Percentiles rank a stretch among this genome's conserved stretches.
Conservation (phyloP, 2,329 filamentous ascomycete genomes). For the Ceratocystis colombiana region DNA sequence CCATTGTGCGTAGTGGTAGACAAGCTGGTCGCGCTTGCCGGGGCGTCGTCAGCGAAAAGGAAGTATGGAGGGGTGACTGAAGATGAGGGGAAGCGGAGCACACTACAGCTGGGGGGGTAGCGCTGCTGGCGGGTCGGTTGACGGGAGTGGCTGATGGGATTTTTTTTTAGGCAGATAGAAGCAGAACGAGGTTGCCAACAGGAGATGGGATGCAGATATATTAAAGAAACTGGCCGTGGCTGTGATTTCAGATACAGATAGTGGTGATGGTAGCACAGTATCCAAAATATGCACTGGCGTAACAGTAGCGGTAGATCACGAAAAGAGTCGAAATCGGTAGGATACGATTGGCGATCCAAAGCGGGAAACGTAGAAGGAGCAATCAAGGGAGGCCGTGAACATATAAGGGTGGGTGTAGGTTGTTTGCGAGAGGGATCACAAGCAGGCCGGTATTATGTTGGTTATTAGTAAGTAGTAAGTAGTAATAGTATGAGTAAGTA, state of each 20-base stretch:
- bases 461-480: neutral
- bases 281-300: neutral
- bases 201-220: neutral
- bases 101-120: neutral
- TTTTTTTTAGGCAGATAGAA: neutral
- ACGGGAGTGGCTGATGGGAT: neutral
- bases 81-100: neutral
- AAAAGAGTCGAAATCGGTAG: neutral
- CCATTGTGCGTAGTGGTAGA: conserved; percentile 51
- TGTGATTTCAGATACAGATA: neutral
- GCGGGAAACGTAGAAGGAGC: neutral
- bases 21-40: neutral
- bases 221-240: neutral
- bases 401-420: neutral
- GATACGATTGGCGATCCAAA: conserved; percentile 9
- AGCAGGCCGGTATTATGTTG: neutral
- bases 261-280: neutral
- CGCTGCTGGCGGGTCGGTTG: neutral
- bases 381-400: conserved; percentile 2
- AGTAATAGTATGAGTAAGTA: neutral
- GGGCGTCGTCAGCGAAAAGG: neutral
- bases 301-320: neutral
- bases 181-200: neutral
- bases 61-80: neutral
- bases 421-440: neutral